Evolutionary conservation across 1,284 basidiomycete genomes (phyloP).

Genomic region (Malassezia vespertilionis): DNA sequence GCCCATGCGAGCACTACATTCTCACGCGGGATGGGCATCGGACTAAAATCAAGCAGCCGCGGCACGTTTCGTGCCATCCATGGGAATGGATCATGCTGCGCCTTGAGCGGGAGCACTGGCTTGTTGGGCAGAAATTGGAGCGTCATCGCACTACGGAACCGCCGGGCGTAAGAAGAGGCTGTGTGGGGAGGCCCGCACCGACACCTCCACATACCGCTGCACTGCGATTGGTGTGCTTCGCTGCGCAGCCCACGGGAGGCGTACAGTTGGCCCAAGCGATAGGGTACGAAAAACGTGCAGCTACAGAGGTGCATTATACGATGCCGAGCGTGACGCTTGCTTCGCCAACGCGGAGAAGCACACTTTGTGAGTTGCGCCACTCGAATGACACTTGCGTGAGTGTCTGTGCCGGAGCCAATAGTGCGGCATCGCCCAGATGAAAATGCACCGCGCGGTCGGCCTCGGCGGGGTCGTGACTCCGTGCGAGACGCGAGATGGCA

Average conservation of each 20-base stretch:
- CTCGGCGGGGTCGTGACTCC: slow-evolving; percentile 51
- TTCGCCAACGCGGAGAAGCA: slow-evolving; percentile 31
- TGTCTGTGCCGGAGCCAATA: slow-evolving; percentile 4
- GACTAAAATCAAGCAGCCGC: slow-evolving; percentile 2
- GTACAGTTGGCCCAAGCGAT: no score
- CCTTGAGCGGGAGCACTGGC: slow-evolving; percentile 5
- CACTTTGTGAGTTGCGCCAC: slow-evolving; percentile 33
- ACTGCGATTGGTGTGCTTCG: no score
- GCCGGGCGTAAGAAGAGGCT: not conserved
- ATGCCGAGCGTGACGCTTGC: slow-evolving; percentile 34
- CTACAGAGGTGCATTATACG: no score
- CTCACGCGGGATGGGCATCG: not conserved
- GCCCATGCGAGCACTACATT: not conserved
- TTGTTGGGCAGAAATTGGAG: not conserved
- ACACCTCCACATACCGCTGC: no score
- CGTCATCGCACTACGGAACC: not conserved
- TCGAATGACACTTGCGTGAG: slow-evolving; percentile 22
- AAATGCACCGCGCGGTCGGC: slow-evolving; percentile 43
- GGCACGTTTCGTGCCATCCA: not conserved
- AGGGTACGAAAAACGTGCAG: no score
- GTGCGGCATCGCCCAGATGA: slow-evolving; percentile 24
- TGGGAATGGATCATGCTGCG: not conserved
- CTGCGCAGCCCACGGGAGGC: no score
- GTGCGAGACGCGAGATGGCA: slow-evolving; percentile 75
- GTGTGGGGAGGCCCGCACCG: no score